Base-by-base conservation (phyloP, 495 filamentous ascomycete species). In the Trichoderma virens region DNA sequence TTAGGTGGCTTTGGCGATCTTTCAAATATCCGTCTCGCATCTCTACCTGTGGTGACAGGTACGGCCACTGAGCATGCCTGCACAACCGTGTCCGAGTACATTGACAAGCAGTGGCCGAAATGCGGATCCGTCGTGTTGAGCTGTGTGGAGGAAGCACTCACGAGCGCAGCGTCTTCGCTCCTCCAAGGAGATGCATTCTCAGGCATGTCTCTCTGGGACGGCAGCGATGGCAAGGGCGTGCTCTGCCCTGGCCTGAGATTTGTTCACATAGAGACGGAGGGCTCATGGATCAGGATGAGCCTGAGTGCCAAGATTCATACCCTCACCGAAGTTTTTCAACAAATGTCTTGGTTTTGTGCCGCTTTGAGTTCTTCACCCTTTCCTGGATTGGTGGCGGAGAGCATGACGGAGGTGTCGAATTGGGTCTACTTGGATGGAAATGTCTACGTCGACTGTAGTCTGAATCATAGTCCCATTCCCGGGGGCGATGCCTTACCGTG, bases 141-240 rank as follows among this genome's bases (percentile, higher is more conserved):
- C 7, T 41, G 35, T 20, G 5, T 62, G 20, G 27, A 30, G 20
- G 61, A 62, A 11, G 61, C 61, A n/a, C 38, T 30, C 2, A 14
- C 7, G 6, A 45, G 27, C 13, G 61, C 61, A 14, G 25, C 61
- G 5, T 41, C 27, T 7, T 39, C 61, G n/a, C 39, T 45, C 35
- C 61, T 41, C 11, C 61, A 45, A 28, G 61, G 61, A 27, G 34
- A 62, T 11, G 20, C 5, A 9, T 62, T 62, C 13, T 41, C 38
- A 2, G 38, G 61, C 38, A 62, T 62, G 61, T 27, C 23, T 7
- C n/a, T 62, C 23, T 62, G 61, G 61, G 61, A 62, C 16, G 61
- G 27, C 35, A 61, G 60, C 31, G 31, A 41, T 9, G 32, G 32
- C n/a, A 13, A 62, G n/a, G 31, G 59, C 28, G 30, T 18, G 18